Evolutionary conservation across 192 early-diverging fungal genomes (phyloP).

Genomic region (Podila verticillata): DNA sequence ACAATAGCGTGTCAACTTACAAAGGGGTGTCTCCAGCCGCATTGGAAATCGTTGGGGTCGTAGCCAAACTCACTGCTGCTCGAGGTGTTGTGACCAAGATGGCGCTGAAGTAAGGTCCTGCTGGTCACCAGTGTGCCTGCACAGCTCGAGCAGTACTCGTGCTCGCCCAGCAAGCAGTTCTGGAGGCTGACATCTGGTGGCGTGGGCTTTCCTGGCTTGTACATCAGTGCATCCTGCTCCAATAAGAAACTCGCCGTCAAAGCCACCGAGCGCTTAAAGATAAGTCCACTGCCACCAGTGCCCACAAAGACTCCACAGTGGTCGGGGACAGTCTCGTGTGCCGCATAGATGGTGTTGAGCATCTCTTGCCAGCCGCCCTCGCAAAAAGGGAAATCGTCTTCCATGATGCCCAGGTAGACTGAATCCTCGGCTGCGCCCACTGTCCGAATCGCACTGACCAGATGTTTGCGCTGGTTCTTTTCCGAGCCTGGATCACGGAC

Average conservation of each 20-base stretch:
- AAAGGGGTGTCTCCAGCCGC: conserved; percentile 67
- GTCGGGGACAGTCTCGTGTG: conserved; percentile 49
- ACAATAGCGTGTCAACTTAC: conserved; percentile 44
- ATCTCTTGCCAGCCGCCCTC: conserved; percentile 58
- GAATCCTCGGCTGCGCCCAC: conserved; percentile 38
- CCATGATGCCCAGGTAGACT: conserved; percentile 58
- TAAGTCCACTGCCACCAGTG: conserved; percentile 61
- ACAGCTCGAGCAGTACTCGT: conserved; percentile 56
- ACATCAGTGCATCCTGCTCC: conserved; percentile 17
- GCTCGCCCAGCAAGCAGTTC: conserved; percentile 58
- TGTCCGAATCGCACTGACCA: conserved; percentile 53
- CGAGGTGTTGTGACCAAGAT: conserved; percentile 66
- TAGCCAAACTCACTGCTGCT: conserved; percentile 57
- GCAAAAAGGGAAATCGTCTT: conserved; percentile 67
- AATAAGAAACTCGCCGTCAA: conserved; percentile 43
- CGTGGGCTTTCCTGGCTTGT: conserved; percentile 9
- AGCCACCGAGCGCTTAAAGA: conserved; percentile 44
- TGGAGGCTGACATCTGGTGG: conserved; percentile 66
- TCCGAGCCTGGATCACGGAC: conserved; percentile 55
- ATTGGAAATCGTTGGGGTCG: conserved; percentile 62
- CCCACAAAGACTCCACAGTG: conserved; percentile 67
- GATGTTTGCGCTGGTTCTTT: conserved; percentile 61
- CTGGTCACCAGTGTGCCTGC: conserved; percentile 57
- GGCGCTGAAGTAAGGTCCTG: conserved; percentile 57
- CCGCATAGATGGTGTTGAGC: conserved; percentile 58